phyloP scores from a whole-genome alignment of 2,329 filamentous ascomycete species.

The Clarireedia hainanense region DNA sequence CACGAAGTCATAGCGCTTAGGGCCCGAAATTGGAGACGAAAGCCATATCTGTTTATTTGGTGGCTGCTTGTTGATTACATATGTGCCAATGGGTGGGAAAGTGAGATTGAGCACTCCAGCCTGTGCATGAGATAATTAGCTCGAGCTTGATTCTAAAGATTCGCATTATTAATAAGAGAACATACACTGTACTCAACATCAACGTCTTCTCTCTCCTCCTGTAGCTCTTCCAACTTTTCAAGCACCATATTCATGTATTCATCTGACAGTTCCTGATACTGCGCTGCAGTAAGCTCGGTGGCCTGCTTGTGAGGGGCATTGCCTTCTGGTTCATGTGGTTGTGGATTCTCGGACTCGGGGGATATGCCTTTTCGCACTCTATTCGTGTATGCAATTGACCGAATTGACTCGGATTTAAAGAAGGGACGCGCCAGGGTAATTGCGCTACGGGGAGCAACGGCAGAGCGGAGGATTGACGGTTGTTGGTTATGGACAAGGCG shows the following conservation, averaged over 20 bases:
- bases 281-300: conserved; percentile 56
- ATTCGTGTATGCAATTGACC: conserved; percentile 31
- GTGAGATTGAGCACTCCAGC: conserved; percentile 76
- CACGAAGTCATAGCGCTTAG: conserved; percentile 92
- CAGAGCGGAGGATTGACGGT: neutral
- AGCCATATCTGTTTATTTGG: conserved; percentile 98
- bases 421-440: neutral
- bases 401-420: neutral
- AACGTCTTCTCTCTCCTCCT: conserved; percentile 66
- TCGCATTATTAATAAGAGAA: conserved; percentile 15
- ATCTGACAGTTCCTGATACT: conserved; percentile 76
- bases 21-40: conserved; percentile 81
- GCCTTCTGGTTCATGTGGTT: conserved; percentile 35
- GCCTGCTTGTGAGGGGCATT: conserved; percentile 40
- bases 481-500: neutral
- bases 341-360: conserved; percentile 50
- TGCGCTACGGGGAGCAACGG: neutral
- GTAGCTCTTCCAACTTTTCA: conserved; percentile 59
- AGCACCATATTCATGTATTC: conserved; percentile 57
- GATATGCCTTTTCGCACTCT: conserved; percentile 43
- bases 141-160: neutral
- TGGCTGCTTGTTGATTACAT: conserved; percentile 97
- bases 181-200: conserved; percentile 86
- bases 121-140: conserved; percentile 37
- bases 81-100: conserved; percentile 65